phyloP scores from a whole-genome alignment of 2,329 filamentous ascomycete genomes.

The Arachnomyces sp. region DNA sequence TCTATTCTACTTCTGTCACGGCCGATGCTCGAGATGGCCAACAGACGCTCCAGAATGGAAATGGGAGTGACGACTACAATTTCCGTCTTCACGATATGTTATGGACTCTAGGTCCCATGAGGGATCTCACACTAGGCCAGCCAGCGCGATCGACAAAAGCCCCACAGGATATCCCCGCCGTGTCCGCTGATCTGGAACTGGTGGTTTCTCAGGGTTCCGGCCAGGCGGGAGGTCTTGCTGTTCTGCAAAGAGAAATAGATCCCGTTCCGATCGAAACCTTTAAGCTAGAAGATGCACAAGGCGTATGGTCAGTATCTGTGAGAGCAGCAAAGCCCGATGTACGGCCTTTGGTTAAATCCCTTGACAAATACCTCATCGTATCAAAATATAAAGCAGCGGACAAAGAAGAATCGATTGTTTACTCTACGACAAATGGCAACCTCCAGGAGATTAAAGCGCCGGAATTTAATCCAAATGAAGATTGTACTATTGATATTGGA shows the following conservation, averaged over 20 bases:
- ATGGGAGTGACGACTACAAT: constrained; percentile 48
- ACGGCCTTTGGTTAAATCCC: constrained; percentile 38
- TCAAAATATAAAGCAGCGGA: constrained; percentile 60
- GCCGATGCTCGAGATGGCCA: constrained; percentile 12
- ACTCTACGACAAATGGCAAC: constrained; percentile 63
- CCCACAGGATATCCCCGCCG: constrained; percentile 35
- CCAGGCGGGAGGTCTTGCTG: constrained; percentile 60
- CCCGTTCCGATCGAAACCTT: constrained; percentile 64
- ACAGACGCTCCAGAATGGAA: constrained; percentile 15
- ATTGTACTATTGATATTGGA: constrained; percentile 76
- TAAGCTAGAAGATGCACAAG: constrained; percentile 64
- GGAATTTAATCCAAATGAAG: constrained; percentile 87
- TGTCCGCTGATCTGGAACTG: constrained; percentile 39
- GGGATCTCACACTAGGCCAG: constrained; percentile 63
- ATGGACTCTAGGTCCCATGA: constrained; percentile 70
- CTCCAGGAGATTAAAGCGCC: constrained; percentile 71
- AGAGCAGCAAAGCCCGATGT: constrained; percentile 41
- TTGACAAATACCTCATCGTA: constrained; percentile 73
- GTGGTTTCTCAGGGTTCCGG: constrained; percentile 48
- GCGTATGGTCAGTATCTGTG: constrained; percentile 70
- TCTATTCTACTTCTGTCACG: constrained; percentile 34
- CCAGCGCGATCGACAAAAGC: constrained; percentile 29
- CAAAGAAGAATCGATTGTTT: constrained; percentile 71
- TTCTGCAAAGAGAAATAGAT: constrained; percentile 71
- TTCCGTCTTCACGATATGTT: constrained; percentile 74